Evolutionary conservation across 768 basidiomycete species (phyloP), one percentile per base, ranked within the genome.

Genomic region (Hortiboletus campestris): DNA sequence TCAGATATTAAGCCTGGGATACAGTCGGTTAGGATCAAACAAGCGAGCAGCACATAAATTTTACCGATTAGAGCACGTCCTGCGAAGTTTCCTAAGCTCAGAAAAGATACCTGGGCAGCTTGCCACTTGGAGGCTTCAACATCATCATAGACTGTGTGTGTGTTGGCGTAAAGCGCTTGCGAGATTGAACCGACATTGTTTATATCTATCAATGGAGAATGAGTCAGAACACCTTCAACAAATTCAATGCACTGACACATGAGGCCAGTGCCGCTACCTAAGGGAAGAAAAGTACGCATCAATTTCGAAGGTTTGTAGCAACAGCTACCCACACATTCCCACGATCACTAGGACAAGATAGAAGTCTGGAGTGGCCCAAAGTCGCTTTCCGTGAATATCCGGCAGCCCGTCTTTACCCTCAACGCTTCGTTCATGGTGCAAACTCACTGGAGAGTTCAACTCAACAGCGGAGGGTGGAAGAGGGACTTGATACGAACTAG

Each of bases 161-260:
- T 80, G 50, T 84, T 76, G 4, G 84, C 80, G 60, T 84, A 87
- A 28, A 89, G 74, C 0, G 78, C 86, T 63, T 89, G 83, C 0
- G 91, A 78, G 56, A 91, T 86, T 2, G 85, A 82, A 16, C 91
- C 89, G n/a, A 87, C 89, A 58, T 94, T 93, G 68, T 92, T 93
- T 71, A 94, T 93, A 64, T 85, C 87, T 88, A 52, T 25, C 17
- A 20, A 34, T 19, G 40, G 25, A 56, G 41, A 58, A 53, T 57
- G 40, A 46, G 52, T 25, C 11, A 1, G 16, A 28, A 36, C 4
- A 17, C 3, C 17, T 20, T 31, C 3, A 8, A 17, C 11, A 4
- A 39, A 38, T 17, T 42, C n/a, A 19, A 32, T 51, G 12, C 11
- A 69, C 84, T 45, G 61, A 86, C 85, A 91, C 85, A 89, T 90